phyloP scores from a whole-genome alignment of 805 yeast genomes.

The Myxozyma geophila region DNA sequence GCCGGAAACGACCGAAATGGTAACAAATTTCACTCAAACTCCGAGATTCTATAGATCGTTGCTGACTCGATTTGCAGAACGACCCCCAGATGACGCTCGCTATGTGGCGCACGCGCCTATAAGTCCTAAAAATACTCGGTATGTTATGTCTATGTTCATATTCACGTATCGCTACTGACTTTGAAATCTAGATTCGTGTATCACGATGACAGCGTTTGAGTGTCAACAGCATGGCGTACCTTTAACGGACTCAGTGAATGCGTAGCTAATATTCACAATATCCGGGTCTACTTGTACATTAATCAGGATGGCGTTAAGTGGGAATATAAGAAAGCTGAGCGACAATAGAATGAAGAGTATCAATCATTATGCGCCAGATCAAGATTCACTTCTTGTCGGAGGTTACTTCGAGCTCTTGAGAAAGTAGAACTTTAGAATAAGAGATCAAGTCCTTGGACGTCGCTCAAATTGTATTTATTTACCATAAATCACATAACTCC shows the following conservation, averaged over 20 bases:
- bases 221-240: too few species aligned
- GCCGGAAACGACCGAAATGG: conserved; percentile 52
- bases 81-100: conserved; percentile 62
- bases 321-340: too few species aligned
- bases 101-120: conserved; percentile 60
- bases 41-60: not conserved
- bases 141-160: not conserved
- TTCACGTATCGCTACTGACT: not conserved
- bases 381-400: too few species aligned
- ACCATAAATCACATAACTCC: conserved; percentile 9
- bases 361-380: too few species aligned
- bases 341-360: too few species aligned
- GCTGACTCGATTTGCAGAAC: conserved; percentile 38
- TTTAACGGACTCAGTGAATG: too few species aligned
- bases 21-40: not conserved
- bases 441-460: not conserved
- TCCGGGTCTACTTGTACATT: too few species aligned
- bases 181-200: conserved; percentile 52
- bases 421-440: too few species aligned
- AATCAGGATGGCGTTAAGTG: too few species aligned
- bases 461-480: not conserved
- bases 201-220: conserved; percentile 58
- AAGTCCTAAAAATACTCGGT: conserved; percentile 55
- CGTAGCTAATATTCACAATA: too few species aligned
- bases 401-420: too few species aligned